Evolutionary conservation across 2,329 filamentous ascomycete genomes (phyloP).

Genomic region (Neofusicoccum kwambonambiense): DNA sequence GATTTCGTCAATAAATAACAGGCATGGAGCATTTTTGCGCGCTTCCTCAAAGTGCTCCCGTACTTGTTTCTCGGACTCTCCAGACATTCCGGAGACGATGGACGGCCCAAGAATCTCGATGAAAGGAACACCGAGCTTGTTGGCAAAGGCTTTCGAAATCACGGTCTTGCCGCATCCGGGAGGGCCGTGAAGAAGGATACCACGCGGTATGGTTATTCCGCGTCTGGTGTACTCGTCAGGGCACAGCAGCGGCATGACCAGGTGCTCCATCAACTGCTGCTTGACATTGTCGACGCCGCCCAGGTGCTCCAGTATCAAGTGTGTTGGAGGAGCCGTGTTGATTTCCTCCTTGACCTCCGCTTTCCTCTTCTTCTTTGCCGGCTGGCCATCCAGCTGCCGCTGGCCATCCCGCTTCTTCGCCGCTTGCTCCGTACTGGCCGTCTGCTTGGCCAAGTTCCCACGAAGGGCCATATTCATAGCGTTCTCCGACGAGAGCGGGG

Average conservation of each 20-base stretch:
- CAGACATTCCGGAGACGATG: slow-evolving; percentile 82
- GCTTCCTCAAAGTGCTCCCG: slow-evolving; percentile 86
- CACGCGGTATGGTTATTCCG: slow-evolving; percentile 68
- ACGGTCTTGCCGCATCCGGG: slow-evolving; percentile 86
- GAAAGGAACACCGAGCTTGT: slow-evolving; percentile 72
- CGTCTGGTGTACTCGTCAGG: slow-evolving; percentile 65
- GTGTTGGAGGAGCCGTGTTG: slow-evolving; percentile 64
- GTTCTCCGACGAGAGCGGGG: slow-evolving; percentile 17
- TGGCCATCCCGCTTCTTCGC: slow-evolving; percentile 32
- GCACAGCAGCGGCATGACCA: slow-evolving; percentile 70
- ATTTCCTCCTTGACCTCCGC: slow-evolving; percentile 44
- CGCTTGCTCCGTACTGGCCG: background rate
- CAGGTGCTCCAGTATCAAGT: slow-evolving; percentile 68
- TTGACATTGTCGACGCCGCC: slow-evolving; percentile 75
- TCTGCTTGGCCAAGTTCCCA: slow-evolving; percentile 46
- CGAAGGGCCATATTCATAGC: slow-evolving; percentile 64
- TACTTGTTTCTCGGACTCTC: slow-evolving; percentile 84
- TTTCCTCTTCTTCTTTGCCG: slow-evolving; percentile 62
- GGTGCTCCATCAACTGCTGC: slow-evolving; percentile 65
- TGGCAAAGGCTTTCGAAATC: slow-evolving; percentile 76
- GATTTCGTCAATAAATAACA: slow-evolving; percentile 90
- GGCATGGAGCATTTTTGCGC: slow-evolving; percentile 77
- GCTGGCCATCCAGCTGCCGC: slow-evolving; percentile 60
- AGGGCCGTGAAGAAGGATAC: slow-evolving; percentile 77
- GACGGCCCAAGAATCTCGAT: slow-evolving; percentile 80